phyloP scores from a whole-genome alignment of 2,329 filamentous ascomycete genomes.

The Emmonsiellopsis sp. region DNA sequence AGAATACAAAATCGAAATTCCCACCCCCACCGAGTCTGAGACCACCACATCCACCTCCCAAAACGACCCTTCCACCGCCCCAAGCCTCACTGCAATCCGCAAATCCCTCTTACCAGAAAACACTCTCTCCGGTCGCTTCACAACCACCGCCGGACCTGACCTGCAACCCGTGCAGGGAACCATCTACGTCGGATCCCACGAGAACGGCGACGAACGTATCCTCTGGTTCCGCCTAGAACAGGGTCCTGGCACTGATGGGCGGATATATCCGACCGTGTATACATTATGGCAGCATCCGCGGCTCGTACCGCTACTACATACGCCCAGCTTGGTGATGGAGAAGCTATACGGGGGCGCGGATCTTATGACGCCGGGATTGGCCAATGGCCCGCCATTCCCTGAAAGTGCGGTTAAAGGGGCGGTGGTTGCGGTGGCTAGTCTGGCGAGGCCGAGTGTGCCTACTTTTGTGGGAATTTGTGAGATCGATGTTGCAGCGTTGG shows the following conservation, averaged over 20 bases:
- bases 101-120: constrained; percentile 56
- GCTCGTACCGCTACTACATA: constrained; percentile 55
- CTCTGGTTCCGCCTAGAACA: constrained; percentile 57
- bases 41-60: constrained; percentile 21
- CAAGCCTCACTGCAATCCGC: constrained; percentile 42
- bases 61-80: constrained; percentile 25
- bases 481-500: constrained; percentile 49
- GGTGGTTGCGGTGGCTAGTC: constrained; percentile 53
- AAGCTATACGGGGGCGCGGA: constrained; percentile 57
- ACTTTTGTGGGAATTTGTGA: constrained; percentile 56
- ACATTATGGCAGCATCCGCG: constrained; percentile 56
- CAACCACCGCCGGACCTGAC: constrained; percentile 54
- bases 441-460: constrained; percentile 51
- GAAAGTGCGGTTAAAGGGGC: constrained; percentile 48
- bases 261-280: constrained; percentile 46
- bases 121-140: constrained; percentile 53
- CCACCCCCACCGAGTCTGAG: constrained; percentile 26
- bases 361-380: constrained; percentile 59
- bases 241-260: constrained; percentile 31
- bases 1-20: constrained; percentile 47
- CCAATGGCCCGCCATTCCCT: constrained; percentile 56
- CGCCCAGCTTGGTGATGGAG: constrained; percentile 47
- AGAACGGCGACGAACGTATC: constrained; percentile 48
- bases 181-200: constrained; percentile 53
- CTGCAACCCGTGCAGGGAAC: constrained; percentile 53